Base-by-base conservation (phyloP, 352 stramenopile species). In the Albugo candida region DNA sequence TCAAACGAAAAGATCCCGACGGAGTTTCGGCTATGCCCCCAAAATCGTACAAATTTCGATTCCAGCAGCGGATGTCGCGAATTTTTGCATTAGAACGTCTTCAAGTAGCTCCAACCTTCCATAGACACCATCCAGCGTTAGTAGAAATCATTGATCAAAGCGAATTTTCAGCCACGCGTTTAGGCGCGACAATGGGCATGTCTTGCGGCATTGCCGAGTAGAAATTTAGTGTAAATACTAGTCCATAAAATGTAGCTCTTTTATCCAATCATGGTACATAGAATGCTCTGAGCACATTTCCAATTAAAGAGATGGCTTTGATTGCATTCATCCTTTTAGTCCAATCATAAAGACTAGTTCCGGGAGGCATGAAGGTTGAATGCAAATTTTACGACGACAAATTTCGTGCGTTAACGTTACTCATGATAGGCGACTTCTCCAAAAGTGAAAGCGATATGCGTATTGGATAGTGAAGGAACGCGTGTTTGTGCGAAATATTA, bases 401-500 rank as follows among this genome's bases (percentile, higher is more conserved):
- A 43, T 43, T 43, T 43, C 17, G 17, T 43, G 38, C 8, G 3
- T 43, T 43, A 8, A 24, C 17, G 38, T 53, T 35, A 8, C 27
- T 35, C 19, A 17, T 24, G n/a, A 21, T 43, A 88, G 76, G 61
- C 58, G 47, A 53, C 66, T 35, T 80, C 72, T 59, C 79, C 79
- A 20, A 78, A 68, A 48, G 77, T 92, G 42, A 89, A 88, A 63
- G 79, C 76, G 50, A 89, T 92, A 54, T 89, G 89, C 56, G 64
- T 92, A 27, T 54, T 92, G 48, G 79, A 87, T 61, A 86, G 64
- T 51, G 82, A 94, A 47, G 82, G 82, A 49, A 88, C 80, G 49
- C 79, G 82, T 49, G 67, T 94, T 53, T 88, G 81, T 46, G 79
- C 82, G 60, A 94, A 94, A 70, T 93, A 93, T 68, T 94, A 93